Evolutionary conservation across 2,329 filamentous ascomycete species (phyloP), one percentile per base, ranked within the genome.

Genomic region (Calonectria pseudoturangicola): DNA sequence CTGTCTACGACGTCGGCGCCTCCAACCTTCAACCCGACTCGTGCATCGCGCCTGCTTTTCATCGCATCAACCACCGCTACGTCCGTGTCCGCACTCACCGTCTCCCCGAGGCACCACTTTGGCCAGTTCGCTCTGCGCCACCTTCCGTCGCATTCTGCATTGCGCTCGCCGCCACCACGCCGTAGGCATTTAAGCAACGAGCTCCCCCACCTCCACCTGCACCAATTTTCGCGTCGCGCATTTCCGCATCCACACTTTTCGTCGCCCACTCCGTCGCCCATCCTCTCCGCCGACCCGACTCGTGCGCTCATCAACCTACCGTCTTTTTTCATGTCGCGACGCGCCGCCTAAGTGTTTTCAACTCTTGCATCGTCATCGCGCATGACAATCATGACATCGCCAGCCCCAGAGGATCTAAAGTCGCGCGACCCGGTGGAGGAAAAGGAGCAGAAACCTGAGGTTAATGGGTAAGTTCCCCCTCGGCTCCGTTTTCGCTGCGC

Each of bases 311-410:
- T 76, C 56, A 48, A 65, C 30, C 64, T 30, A 43, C 62, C 33
- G 66, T 58, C 70, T 74, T 74, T 74, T 77, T 86, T 84, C 75
- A 85, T 86, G 85, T 84, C 80, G 82, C 83, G 76, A 76, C 78
- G 73, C 76, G 75, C 74, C 74, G 69, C 74, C 76, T 83, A 82
- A 75, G 67, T n/a, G 64, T 75, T 77, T 67, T 77, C 75, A 77
- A 75, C 71, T 74, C 70, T 76, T 79, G 79, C 81, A 77, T 78
- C 63, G 58, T 73, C 75, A 78, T 77, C 81, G 83, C 87, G 84
- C 84, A 87, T 87, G 84, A 86, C 87, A 86, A 86, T 86, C 80
- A 90, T 90, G 88, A 86, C 88, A 75, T 88, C 88, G 77, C 86
- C 87, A 74, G 83, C 82, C 56, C 82, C 85, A 73, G 85, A 88